phyloP scores from a whole-genome alignment of 2,329 filamentous ascomycete species.

The Colletotrichum limetticola region DNA sequence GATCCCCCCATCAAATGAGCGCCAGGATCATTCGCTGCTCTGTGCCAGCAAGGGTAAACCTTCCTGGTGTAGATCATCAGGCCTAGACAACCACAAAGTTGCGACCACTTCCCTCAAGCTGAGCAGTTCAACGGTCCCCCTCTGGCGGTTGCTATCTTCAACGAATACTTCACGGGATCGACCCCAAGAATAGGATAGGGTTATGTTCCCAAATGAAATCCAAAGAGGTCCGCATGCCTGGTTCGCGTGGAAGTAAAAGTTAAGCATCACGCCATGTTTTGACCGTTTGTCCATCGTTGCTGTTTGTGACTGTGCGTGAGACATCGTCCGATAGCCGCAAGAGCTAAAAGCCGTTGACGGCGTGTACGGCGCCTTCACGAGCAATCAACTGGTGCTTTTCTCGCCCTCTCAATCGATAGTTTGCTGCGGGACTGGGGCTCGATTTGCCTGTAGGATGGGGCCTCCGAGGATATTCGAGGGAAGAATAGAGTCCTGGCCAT shows the following conservation, averaged over 20 bases:
- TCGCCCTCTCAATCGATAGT: background rate
- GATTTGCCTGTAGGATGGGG: background rate
- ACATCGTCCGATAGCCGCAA: constrained; percentile 25
- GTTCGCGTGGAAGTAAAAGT: constrained; percentile 12
- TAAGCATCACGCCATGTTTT: constrained; percentile 20
- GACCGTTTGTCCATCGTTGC: constrained; percentile 15
- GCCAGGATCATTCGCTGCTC: constrained; percentile 25
- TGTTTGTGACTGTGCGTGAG: constrained; percentile 26
- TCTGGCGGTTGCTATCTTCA: background rate
- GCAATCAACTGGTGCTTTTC: background rate
- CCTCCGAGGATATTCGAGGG: background rate
- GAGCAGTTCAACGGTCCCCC: background rate
- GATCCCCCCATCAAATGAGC: constrained; percentile 5
- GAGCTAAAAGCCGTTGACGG: constrained; percentile 32
- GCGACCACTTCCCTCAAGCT: background rate
- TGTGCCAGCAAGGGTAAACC: constrained; percentile 23
- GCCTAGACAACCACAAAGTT: background rate
- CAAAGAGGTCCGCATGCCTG: constrained; percentile 10
- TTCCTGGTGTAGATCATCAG: constrained; percentile 28
- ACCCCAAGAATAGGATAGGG: background rate
- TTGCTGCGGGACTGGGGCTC: constrained; percentile 1
- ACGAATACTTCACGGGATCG: background rate
- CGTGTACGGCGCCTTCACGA: background rate
- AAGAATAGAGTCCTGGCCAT: background rate
- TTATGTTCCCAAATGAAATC: background rate